A percentile compares a stretch with the other conserved stretches of the same genome.
phyloP scores from a whole-genome alignment of 176 grass and related monocot genomes.

The Triticum dicoccoides region DNA sequence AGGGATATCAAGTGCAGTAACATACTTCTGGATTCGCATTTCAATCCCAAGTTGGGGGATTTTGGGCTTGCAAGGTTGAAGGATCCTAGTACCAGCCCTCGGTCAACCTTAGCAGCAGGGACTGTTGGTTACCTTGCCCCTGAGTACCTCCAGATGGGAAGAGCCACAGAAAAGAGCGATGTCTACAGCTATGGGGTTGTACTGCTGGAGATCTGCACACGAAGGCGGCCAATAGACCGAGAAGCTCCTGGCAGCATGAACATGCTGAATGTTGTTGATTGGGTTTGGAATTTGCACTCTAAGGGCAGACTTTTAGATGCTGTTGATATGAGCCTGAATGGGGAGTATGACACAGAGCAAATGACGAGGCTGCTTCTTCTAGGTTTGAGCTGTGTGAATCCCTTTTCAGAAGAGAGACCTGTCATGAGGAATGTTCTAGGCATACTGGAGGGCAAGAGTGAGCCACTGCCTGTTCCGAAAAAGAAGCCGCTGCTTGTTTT shows the following conservation, averaged over 20 bases:
- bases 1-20: slow-evolving; percentile 65
- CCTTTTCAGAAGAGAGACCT: slow-evolving; percentile 48
- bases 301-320: slow-evolving; percentile 42
- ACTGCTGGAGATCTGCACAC: slow-evolving; percentile 52
- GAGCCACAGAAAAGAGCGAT: slow-evolving; percentile 56
- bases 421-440: slow-evolving; percentile 41
- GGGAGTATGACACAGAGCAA: slow-evolving; percentile 45
- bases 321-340: slow-evolving; percentile 32
- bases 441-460: slow-evolving; percentile 42
- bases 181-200: slow-evolving; percentile 60
- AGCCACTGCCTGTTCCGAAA: slow-evolving; percentile 40
- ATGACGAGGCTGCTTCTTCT: slow-evolving; percentile 51
- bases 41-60: slow-evolving; percentile 39
- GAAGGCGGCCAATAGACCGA: slow-evolving; percentile 39
- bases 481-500: slow-evolving; percentile 47
- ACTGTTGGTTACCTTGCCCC: slow-evolving; percentile 62
- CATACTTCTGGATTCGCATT: slow-evolving; percentile 44
- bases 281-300: slow-evolving; percentile 52
- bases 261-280: slow-evolving; percentile 50
- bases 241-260: slow-evolving; percentile 32
- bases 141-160: slow-evolving; percentile 55
- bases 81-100: slow-evolving; percentile 44
- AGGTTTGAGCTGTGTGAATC: slow-evolving; percentile 57
- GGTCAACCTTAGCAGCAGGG: slow-evolving; percentile 46
- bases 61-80: slow-evolving; percentile 54